Conservation (phyloP, 768 basidiomycete genomes). For the Clavaria fumosa region DNA sequence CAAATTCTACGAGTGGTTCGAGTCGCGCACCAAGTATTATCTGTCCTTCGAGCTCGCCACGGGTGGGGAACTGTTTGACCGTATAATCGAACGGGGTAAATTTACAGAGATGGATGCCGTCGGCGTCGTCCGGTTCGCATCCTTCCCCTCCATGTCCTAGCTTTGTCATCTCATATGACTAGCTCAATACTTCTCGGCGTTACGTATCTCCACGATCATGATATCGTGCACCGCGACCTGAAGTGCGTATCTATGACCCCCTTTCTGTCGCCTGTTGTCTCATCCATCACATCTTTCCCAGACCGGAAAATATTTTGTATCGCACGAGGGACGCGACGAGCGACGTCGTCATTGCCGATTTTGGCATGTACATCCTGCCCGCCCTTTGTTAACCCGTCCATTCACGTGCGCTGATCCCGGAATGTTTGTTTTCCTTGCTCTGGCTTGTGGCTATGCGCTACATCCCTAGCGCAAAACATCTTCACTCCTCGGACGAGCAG, state of each 20-base stretch:
- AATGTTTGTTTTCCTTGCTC: no score
- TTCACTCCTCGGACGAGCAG: conserved; percentile 56
- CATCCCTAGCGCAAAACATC: conserved; percentile 66
- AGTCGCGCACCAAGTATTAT: conserved; percentile 86
- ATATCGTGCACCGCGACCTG: conserved; percentile 92
- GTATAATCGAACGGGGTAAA: conserved; percentile 71
- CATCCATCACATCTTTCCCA: conserved; percentile 15
- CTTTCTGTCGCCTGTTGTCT: background rate
- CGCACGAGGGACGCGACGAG: conserved; percentile 59
- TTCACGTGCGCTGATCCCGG: background rate
- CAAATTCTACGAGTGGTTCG: conserved; percentile 95
- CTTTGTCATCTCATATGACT: conserved; percentile 3
- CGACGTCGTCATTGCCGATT: conserved; percentile 92
- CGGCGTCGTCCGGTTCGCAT: conserved; percentile 47
- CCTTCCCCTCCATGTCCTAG: background rate
- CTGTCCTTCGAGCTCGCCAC: conserved; percentile 89
- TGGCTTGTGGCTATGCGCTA: no score
- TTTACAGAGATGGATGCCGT: conserved; percentile 92
- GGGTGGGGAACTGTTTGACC: conserved; percentile 90
- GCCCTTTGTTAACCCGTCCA: background rate
- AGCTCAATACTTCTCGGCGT: conserved; percentile 80
- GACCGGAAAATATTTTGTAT: conserved; percentile 94
- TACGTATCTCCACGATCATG: conserved; percentile 77
- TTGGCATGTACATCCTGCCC: conserved; percentile 58
- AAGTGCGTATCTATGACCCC: conserved; percentile 36